Percentiles rank a stretch among this genome's conserved stretches.
phyloP scores from a whole-genome alignment of 352 stramenopile genomes.

The Thalassiosira sp. region DNA sequence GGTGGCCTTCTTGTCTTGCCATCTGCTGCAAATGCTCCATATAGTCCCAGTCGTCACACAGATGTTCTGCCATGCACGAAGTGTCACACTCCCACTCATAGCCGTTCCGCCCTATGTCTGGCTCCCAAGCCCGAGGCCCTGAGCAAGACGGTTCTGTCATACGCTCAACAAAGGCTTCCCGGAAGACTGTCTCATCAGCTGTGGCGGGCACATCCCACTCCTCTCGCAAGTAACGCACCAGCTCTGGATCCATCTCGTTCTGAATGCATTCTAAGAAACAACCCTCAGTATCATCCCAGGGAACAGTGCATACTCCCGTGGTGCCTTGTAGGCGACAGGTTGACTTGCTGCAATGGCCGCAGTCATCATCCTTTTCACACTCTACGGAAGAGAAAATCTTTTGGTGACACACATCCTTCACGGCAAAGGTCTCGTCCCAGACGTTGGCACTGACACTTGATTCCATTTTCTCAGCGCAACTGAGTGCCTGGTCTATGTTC shows the following conservation, averaged over 20 bases:
- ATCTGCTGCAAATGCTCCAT: neutral
- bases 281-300: neutral
- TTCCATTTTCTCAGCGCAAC: neutral
- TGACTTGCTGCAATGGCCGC: neutral
- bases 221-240: neutral
- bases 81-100: neutral
- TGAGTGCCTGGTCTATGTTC: neutral
- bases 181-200: neutral
- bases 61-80: neutral
- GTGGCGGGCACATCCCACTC: neutral
- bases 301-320: neutral
- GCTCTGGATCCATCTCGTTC: neutral
- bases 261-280: neutral
- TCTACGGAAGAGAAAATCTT: neutral
- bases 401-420: neutral
- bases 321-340: neutral
- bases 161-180: neutral
- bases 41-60: neutral
- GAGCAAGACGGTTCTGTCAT: neutral
- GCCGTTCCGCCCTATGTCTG: neutral
- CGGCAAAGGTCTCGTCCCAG: neutral
- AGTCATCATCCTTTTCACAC: neutral
- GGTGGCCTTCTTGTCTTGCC: neutral
- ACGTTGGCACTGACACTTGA: neutral
- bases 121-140: neutral